Conservation (phyloP, 768 basidiomycete species). For the Dioszegia aurantiaca region DNA sequence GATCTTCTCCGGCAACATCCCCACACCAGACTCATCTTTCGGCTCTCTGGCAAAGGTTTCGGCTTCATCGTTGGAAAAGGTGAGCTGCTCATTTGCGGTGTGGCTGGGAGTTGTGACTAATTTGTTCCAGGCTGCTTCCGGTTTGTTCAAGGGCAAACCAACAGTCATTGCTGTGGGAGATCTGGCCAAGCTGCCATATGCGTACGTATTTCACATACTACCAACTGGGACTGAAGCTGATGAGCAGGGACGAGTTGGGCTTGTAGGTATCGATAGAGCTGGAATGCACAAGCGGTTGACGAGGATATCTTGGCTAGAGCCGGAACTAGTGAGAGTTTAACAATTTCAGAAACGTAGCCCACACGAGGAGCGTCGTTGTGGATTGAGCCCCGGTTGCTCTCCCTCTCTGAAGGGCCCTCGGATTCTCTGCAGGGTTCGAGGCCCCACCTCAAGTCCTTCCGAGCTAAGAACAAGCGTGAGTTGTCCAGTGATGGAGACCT, state of each 20-base stretch:
- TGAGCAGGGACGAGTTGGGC: constrained; percentile 46
- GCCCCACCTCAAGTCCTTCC: too few relatives aligned
- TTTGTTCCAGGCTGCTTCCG: constrained; percentile 56
- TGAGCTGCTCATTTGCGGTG: constrained; percentile 46
- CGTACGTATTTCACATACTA: constrained; percentile 43
- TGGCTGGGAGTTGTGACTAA: neutral
- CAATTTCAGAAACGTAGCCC: too few relatives aligned
- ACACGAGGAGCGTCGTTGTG: too few relatives aligned
- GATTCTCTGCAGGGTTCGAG: too few relatives aligned
- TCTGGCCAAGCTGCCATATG: constrained; percentile 69
- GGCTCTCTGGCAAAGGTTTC: constrained; percentile 69
- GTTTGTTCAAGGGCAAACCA: constrained; percentile 71
- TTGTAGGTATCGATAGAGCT: too few relatives aligned
- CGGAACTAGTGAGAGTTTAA: too few relatives aligned
- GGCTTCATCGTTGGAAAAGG: constrained; percentile 68
- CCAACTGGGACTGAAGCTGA: neutral
- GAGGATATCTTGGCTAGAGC: too few relatives aligned
- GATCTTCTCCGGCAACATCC: constrained; percentile 64
- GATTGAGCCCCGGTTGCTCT: too few relatives aligned
- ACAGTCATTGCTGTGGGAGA: constrained; percentile 86
- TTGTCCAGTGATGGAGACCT: too few relatives aligned
- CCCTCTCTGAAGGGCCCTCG: too few relatives aligned
- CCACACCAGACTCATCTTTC: constrained; percentile 64
- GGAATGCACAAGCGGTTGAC: too few relatives aligned
- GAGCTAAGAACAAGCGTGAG: too few relatives aligned